phyloP scores from a whole-genome alignment of 345 rosid genomes.

The Dipteronia sinensis region DNA sequence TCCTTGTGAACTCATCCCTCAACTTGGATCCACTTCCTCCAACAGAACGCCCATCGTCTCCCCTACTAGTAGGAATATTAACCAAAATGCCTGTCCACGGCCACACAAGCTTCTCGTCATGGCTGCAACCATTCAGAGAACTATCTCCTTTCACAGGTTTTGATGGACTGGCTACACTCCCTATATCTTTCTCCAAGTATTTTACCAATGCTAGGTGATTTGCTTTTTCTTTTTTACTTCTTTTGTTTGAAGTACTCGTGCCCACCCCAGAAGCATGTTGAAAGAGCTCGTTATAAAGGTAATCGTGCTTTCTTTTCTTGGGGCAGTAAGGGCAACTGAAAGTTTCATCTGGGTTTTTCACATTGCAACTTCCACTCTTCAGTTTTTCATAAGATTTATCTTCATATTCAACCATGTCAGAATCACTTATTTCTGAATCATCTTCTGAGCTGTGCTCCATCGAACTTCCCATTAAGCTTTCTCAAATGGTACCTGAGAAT shows the following conservation, averaged over 20 bases:
- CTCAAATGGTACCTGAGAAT: slow-evolving; percentile 9
- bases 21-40: slow-evolving; percentile 91
- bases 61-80: slow-evolving; percentile 69
- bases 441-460: slow-evolving; percentile 37
- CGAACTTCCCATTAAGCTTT: slow-evolving; percentile 1
- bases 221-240: slow-evolving; percentile 74
- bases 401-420: slow-evolving; percentile 52
- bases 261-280: slow-evolving; percentile 99
- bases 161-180: slow-evolving; percentile 34
- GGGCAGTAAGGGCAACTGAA: slow-evolving; percentile 85
- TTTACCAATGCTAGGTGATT: slow-evolving; percentile 79
- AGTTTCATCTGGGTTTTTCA: slow-evolving; percentile 54
- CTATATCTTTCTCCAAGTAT: slow-evolving; percentile 64
- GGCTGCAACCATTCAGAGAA: slow-evolving; percentile 42
- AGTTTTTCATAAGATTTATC: slow-evolving; percentile 62
- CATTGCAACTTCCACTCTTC: slow-evolving; percentile 65
- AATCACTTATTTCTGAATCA: slow-evolving; percentile 48
- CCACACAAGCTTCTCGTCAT: slow-evolving; percentile 82
- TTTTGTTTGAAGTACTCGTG: slow-evolving; percentile 66
- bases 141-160: slow-evolving; percentile 31
- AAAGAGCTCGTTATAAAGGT: slow-evolving; percentile 66
- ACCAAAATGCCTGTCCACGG: slow-evolving; percentile 84
- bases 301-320: slow-evolving; percentile 65
- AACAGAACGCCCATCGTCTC: slow-evolving; percentile 59
- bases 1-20: slow-evolving; percentile 64